Evolutionary conservation across 148 eudicot genomes (phyloP).

Genomic region (Chenopodium quinoa): DNA sequence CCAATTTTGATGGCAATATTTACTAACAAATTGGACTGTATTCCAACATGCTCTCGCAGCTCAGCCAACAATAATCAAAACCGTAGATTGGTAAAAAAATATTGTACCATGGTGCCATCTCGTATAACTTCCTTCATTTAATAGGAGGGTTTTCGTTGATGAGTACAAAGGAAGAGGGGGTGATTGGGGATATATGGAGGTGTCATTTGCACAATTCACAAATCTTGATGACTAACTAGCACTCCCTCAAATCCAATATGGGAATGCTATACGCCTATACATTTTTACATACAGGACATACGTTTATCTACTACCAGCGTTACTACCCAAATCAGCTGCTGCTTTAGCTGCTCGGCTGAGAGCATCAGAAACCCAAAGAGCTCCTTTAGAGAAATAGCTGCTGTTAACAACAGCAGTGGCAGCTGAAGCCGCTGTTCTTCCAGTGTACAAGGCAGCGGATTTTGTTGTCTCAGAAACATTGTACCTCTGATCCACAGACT

Average conservation of each 20-base stretch:
- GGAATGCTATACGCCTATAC: conserved; percentile 19
- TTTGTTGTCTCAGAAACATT: conserved; percentile 48
- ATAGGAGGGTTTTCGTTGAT: neutral
- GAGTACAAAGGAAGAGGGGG: neutral
- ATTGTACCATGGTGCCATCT: neutral
- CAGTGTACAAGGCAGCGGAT: conserved; percentile 59
- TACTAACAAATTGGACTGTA: neutral
- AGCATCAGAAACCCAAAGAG: conserved; percentile 69
- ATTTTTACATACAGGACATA: conserved; percentile 1
- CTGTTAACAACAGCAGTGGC: conserved; percentile 68
- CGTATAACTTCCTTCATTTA: neutral
- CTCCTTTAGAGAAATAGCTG: conserved; percentile 70
- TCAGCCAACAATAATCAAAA: neutral
- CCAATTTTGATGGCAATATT: neutral
- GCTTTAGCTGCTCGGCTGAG: conserved; percentile 62
- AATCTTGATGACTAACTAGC: neutral
- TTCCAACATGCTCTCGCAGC: neutral
- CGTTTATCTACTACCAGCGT: conserved; percentile 31
- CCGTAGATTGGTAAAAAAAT: neutral
- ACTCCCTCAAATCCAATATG: neutral
- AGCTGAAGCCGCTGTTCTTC: conserved; percentile 66
- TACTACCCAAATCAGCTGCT: conserved; percentile 62
- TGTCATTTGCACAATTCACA: neutral
- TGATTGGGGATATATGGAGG: neutral
- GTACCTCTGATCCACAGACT: conserved; percentile 58